These are phyloP conservation scores for Tylopilus sp. DNA, from an alignment of 768 basidiomycete species.

Conservation along the genomic window DNA sequence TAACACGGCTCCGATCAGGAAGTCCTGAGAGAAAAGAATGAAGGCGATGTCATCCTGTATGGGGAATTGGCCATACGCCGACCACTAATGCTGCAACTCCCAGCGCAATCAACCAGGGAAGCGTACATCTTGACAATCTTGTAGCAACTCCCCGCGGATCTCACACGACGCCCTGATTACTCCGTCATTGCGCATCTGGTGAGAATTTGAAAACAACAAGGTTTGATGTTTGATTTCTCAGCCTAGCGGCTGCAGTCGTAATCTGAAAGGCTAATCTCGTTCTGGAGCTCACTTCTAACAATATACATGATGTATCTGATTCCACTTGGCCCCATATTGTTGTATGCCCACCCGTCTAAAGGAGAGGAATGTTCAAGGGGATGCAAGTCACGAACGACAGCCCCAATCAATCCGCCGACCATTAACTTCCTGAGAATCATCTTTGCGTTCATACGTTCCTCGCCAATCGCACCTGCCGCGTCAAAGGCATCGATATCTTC, in stretches of 20 bases:
- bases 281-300: not conserved
- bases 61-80: too few species aligned
- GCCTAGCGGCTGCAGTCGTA: too few species aligned
- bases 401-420: not conserved
- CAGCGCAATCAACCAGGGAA: too few species aligned
- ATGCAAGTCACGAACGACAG: slow-evolving; percentile 5
- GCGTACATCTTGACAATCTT: too few species aligned
- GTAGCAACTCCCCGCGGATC: too few species aligned
- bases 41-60: too few species aligned
- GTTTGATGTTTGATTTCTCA: too few species aligned
- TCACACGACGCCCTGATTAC: not conserved
- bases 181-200: too few species aligned
- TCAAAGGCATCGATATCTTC: slow-evolving; percentile 57
- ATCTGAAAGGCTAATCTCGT: not conserved
- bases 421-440: not conserved
- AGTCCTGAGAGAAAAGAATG: too few species aligned
- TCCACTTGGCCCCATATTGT: not conserved
- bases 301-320: not conserved
- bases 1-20: too few species aligned
- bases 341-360: not conserved
- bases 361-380: slow-evolving; percentile 7
- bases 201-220: too few species aligned
- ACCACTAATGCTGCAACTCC: too few species aligned
- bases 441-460: not conserved
- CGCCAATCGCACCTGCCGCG: slow-evolving; percentile 43